Evolutionary conservation across 805 yeast species (phyloP), one percentile per base, ranked within the genome.

Genomic region (Hanseniaspora taiwanica): DNA sequence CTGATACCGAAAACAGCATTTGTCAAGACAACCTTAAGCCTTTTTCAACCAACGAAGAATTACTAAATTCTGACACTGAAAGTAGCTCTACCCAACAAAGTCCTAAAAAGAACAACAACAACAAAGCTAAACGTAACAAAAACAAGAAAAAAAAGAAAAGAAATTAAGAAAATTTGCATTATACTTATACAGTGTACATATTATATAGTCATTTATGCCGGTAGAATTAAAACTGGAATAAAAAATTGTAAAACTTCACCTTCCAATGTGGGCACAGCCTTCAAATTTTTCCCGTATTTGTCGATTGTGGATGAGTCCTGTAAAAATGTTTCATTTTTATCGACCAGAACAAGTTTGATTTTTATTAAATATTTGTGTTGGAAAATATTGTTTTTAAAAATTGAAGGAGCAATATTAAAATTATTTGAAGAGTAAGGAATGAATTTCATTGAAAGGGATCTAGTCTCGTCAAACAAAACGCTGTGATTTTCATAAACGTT

Each of bases 171-270:
- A 10, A 23, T 7, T 7, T 23, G 10, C 10, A 23, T 23, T 23
- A 23, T 23, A 23, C 9, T 23, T 23, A 10, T 7, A 10, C 10
- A 10, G 9, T 23, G 10, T 7, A 10, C 10, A 23, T 23, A 23
- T 23, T 20, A 18, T 10, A 16, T 19, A 16, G 3, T 6, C 14
- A 12, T 10, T 10, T 33, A 33, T 4, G 71, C 55, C 1, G 76
- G 74, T 14, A 70, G 46, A 1, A 72, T 60, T 19, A 57, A 52
- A 1, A 72, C 29, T 1, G 77, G 76, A 5, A 72, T 50, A 32
- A 66, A 56, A 39, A 71, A 67, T 8, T 56, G 52, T 43, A 73
- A 65, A 21, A 60, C 66, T 18, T 50, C 54, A 6, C 71, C 71
- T 18, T 55, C 60, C 10, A 66, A 21, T 18, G 46, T 47, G 23